A percentile compares a stretch with the other conserved stretches of the same genome.
Evolutionary conservation across 371 early-diverging fungal genomes (phyloP).

Genomic region (Massospora cicadina): DNA sequence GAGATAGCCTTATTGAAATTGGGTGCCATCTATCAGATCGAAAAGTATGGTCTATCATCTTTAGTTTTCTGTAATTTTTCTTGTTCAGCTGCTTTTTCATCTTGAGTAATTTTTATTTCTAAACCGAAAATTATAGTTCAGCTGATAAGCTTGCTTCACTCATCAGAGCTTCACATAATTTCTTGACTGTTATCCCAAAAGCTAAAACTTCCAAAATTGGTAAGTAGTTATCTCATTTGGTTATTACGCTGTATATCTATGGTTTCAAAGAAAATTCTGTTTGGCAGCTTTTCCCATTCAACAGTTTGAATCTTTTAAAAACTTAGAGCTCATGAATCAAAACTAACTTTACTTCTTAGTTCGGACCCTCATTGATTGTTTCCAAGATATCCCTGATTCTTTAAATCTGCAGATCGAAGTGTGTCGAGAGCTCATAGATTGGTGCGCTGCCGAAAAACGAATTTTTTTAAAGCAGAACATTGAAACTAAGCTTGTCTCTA

Average conservation of each 20-base stretch:
- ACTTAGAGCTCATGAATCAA: not conserved
- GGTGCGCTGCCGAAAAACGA: conserved; percentile 80
- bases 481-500: conserved; percentile 77
- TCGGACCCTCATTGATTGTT: conserved; percentile 71
- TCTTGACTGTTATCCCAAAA: conserved; percentile 71
- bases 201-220: conserved; percentile 93
- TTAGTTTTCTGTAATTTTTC: not conserved
- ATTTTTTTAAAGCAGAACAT: conserved; percentile 83
- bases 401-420: conserved; percentile 75
- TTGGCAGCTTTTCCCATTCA: not conserved
- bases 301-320: no score
- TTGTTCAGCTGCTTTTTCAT: not conserved
- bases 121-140: conserved; percentile 26
- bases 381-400: conserved; percentile 71
- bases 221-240: conserved; percentile 19
- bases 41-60: not conserved
- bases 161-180: conserved; percentile 56
- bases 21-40: not conserved
- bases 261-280: not conserved
- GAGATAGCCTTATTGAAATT: conserved; percentile 1
- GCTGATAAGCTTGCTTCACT: conserved; percentile 59
- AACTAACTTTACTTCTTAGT: conserved; percentile 23
- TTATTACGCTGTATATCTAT: not conserved
- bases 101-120: not conserved
- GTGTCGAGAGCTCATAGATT: conserved; percentile 84